A percentile compares a stretch with the other conserved stretches of the same genome.
Conservation (phyloP, 345 rosid genomes). For the Salix caprea region DNA sequence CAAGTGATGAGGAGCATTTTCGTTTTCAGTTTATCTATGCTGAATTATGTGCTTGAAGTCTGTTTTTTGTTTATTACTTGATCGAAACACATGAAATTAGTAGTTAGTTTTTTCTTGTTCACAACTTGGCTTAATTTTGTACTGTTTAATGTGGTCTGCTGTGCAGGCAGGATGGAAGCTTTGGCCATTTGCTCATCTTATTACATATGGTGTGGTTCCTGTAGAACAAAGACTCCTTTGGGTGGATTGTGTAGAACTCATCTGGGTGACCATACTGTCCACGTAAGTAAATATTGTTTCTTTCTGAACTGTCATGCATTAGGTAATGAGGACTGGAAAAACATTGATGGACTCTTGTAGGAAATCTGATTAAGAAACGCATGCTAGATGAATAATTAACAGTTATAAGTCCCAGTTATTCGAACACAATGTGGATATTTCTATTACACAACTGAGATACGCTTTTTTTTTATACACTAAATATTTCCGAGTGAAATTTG, state of each 20-base stretch:
- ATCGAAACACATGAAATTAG: not conserved
- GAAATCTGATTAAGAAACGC: not conserved
- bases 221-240: constrained; percentile 93
- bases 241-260: constrained; percentile 94
- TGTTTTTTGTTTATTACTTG: not conserved
- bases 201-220: constrained; percentile 88
- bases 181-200: constrained; percentile 98
- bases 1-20: not conserved
- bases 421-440: not conserved
- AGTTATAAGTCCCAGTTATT: too few species aligned
- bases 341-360: not conserved
- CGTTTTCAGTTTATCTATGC: not conserved
- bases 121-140: constrained; percentile 4
- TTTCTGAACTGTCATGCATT: not conserved
- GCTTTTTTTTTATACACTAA: not conserved
- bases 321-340: not conserved
- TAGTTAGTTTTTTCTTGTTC: not conserved
- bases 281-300: constrained; percentile 53
- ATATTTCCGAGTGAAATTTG: not conserved
- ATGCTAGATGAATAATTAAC: not conserved
- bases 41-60: not conserved
- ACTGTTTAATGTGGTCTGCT: constrained; percentile 13
- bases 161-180: constrained; percentile 98
- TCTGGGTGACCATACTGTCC: constrained; percentile 98
- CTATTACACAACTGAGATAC: not conserved